Base-by-base conservation (phyloP, 345 rosid species). In the Nephelium lappaceum region DNA sequence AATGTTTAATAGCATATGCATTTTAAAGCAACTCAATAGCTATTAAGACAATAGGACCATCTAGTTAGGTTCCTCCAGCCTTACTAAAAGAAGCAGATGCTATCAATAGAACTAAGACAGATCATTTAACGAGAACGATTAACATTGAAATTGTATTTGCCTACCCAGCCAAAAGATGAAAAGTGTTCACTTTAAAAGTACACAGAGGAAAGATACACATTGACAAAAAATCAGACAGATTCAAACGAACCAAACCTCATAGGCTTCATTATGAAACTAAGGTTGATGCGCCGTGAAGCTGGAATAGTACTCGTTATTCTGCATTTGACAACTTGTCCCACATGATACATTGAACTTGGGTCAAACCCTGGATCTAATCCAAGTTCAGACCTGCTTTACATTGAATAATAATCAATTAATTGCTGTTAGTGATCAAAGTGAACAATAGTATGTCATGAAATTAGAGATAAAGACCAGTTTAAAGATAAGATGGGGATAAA, bases 251-350 rank as follows among this genome's bases (percentile, higher is more conserved):
- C 85, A 61, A 84, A 96, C 99, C 97, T 96, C 73, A 86, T 53
- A 53, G 92, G 89, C 86, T 89, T 94, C 89, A 89, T 91, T 69
- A 79, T 78, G 82, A 94, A 91, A 86, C 99, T 96, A 53, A 96
- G 97, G 86, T 85, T 94, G 84, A 96, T 89, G 65, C 91, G 89
- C 76, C 85, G 91, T 53, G 93, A 87, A 76, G 90, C 85, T 80
- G 91, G 89, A 83, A 80, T 77, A 63, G 95, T 86, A 82, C 92
- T 71, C 49, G 81, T 86, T 82, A 96, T 87, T 85, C 97, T 88
- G 89, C 99, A 96, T 89, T 96, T 94, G 83, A 96, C 91, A 73
- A 91, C 99, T 89, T 96, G 90, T n/a, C 97, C 99, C 55, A 88
- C 95, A 84, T 91, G 97, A 89, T 89, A 91, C 85, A 84, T 84